Evolutionary conservation across 2,329 filamentous ascomycete genomes (phyloP).

Genomic region (Rhynchosporium graminicola): DNA sequence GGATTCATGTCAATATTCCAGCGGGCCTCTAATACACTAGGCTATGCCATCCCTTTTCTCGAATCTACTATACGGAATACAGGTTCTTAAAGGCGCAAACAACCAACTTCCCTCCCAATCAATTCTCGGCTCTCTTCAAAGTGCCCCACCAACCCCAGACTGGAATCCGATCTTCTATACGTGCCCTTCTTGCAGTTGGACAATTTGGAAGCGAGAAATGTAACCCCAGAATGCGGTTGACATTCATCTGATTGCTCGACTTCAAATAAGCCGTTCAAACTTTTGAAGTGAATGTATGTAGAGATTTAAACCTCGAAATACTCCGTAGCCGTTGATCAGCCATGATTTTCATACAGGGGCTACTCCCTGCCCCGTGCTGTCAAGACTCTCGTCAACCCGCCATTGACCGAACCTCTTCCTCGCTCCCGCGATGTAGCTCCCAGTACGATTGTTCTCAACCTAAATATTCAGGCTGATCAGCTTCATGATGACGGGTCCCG

Average conservation of each 20-base stretch:
- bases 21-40: too few relatives aligned
- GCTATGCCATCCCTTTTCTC: not conserved
- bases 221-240: constrained; percentile 3
- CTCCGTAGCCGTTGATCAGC: not conserved
- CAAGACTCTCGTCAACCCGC: too few relatives aligned
- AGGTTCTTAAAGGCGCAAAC: not conserved
- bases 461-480: constrained; percentile 1
- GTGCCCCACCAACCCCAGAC: not conserved
- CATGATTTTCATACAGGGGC: not conserved
- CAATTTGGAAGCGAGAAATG: not conserved
- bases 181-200: constrained; percentile 7
- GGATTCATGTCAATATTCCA: not conserved
- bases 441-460: not conserved
- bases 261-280: not conserved
- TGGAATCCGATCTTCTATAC: not conserved
- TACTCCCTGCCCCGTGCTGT: not conserved
- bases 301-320: not conserved
- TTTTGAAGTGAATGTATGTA: not conserved
- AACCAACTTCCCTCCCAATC: not conserved
- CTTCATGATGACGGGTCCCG: not conserved
- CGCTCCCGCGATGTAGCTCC: too few relatives aligned
- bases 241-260: not conserved
- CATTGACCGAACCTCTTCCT: too few relatives aligned
- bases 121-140: not conserved
- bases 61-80: not conserved